Percentiles rank a stretch among this genome's conserved stretches.
phyloP scores from a whole-genome alignment of 2,329 filamentous ascomycete species.

The Aspergillus nomiae region DNA sequence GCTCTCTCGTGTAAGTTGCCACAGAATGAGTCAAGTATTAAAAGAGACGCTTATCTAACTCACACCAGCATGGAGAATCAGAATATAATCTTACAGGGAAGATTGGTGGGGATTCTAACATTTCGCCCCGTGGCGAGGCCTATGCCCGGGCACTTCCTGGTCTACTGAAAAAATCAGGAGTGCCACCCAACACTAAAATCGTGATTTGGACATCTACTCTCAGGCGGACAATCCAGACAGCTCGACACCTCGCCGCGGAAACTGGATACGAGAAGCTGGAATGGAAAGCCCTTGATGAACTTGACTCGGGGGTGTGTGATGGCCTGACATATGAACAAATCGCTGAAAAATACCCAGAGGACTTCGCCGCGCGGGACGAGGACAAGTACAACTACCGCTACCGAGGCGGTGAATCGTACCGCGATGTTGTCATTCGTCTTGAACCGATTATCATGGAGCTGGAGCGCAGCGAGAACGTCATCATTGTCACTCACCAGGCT shows the following conservation, averaged over 20 bases:
- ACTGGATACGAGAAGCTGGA: constrained; percentile 83
- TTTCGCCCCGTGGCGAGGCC: constrained; percentile 82
- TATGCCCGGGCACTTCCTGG: constrained; percentile 85
- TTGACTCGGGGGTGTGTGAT: constrained; percentile 95
- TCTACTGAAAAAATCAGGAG: constrained; percentile 81
- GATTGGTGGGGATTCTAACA: constrained; percentile 87
- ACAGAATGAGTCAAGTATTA: background rate
- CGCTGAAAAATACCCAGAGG: constrained; percentile 84
- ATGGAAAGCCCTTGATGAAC: constrained; percentile 97
- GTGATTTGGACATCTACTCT: constrained; percentile 77
- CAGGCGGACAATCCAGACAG: constrained; percentile 86
- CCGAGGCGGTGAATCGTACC: constrained; percentile 91
- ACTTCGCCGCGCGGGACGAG: constrained; percentile 92
- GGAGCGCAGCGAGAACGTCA: constrained; percentile 91
- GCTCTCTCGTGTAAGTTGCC: constrained; percentile 78
- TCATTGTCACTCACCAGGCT: constrained; percentile 97
- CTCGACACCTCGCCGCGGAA: constrained; percentile 74
- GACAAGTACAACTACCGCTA: constrained; percentile 99
- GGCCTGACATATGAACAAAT: constrained; percentile 96
- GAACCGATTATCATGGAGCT: constrained; percentile 99
- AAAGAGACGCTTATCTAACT: constrained; percentile 18
- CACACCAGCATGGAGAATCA: constrained; percentile 81
- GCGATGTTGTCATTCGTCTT: constrained; percentile 94
- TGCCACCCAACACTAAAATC: constrained; percentile 65
- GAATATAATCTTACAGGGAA: constrained; percentile 86